Evolutionary conservation across 208 protist species (phyloP).

Genomic region (Trypanosoma mega): DNA sequence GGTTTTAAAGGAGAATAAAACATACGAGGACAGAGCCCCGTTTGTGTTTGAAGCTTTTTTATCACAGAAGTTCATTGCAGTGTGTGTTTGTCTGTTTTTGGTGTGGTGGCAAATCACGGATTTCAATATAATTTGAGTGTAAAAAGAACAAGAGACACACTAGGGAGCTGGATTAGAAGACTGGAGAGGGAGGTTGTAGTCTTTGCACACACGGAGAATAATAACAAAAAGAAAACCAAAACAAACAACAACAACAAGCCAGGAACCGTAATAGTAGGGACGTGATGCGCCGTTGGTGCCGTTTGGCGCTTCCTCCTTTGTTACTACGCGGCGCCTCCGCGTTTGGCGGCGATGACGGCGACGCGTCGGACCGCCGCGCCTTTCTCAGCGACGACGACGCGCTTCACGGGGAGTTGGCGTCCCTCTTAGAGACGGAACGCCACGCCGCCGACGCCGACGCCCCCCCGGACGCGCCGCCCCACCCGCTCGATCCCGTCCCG

Average conservation of each 20-base stretch:
- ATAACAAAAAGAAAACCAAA: neutral
- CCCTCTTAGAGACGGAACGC: conserved; percentile 48
- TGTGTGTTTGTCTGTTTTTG: too few species aligned
- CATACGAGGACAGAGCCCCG: too few species aligned
- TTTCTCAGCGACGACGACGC: conserved; percentile 47
- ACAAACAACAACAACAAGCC: neutral
- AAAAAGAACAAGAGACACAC: too few species aligned
- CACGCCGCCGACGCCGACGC: conserved; percentile 17
- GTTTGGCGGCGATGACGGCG: conserved; percentile 1
- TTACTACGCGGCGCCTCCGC: neutral
- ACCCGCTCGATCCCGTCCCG: neutral
- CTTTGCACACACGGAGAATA: neutral
- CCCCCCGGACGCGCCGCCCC: conserved; percentile 9
- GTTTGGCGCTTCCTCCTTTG: conserved; percentile 5
- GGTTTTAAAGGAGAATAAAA: too few species aligned
- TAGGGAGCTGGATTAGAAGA: too few species aligned
- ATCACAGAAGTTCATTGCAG: too few species aligned
- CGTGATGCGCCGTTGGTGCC: conserved; percentile 18
- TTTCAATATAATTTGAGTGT: too few species aligned
- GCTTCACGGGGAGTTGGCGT: conserved; percentile 64
- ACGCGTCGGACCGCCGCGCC: conserved; percentile 23
- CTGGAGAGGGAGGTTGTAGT: too few species aligned
- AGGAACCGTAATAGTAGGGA: neutral
- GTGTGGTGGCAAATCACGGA: too few species aligned
- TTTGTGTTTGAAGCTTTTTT: too few species aligned